Conservation (phyloP, 495 filamentous ascomycete species). For the Hyphodiscus hymeniophilus region DNA sequence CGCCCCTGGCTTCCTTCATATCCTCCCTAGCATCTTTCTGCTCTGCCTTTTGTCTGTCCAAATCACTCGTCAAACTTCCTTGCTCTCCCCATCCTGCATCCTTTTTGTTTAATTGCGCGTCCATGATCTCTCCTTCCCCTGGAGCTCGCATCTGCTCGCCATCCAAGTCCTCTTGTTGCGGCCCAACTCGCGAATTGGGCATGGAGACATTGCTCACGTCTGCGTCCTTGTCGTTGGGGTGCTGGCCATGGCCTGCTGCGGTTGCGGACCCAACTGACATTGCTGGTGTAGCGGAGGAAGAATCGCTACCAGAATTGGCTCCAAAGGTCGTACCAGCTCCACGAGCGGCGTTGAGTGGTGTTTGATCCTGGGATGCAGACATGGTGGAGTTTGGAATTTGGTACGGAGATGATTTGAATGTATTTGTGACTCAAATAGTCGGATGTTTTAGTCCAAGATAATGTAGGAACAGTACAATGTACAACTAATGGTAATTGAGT, state of each 20-base stretch:
- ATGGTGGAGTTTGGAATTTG: too few relatives aligned
- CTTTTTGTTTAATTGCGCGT: slow-evolving; percentile 21
- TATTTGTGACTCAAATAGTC: background rate
- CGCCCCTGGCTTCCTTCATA: slow-evolving; percentile 9
- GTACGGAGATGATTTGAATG: background rate
- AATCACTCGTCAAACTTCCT: slow-evolving; percentile 15
- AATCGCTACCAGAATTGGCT: slow-evolving; percentile 6
- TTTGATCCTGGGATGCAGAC: slow-evolving; percentile 20
- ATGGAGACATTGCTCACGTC: slow-evolving; percentile 20
- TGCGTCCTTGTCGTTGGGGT: slow-evolving; percentile 13
- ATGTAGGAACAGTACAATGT: background rate
- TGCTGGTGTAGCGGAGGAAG: slow-evolving; percentile 11
- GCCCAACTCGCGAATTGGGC: slow-evolving; percentile 13
- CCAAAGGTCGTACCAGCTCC: slow-evolving; percentile 15
- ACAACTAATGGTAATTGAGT: background rate
- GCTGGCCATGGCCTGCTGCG: slow-evolving; percentile 19
- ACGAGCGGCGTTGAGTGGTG: slow-evolving; percentile 11
- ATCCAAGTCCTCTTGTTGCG: slow-evolving; percentile 20
- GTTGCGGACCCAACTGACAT: slow-evolving; percentile 19
- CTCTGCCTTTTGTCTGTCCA: slow-evolving; percentile 23
- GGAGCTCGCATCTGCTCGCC: slow-evolving; percentile 19
- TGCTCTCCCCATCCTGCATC: slow-evolving; percentile 23
- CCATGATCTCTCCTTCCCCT: slow-evolving; percentile 22
- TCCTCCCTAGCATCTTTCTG: slow-evolving; percentile 17
- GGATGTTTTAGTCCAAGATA: background rate